phyloP scores from a whole-genome alignment of 306 rosid genomes.

The Vigna trinervia region DNA sequence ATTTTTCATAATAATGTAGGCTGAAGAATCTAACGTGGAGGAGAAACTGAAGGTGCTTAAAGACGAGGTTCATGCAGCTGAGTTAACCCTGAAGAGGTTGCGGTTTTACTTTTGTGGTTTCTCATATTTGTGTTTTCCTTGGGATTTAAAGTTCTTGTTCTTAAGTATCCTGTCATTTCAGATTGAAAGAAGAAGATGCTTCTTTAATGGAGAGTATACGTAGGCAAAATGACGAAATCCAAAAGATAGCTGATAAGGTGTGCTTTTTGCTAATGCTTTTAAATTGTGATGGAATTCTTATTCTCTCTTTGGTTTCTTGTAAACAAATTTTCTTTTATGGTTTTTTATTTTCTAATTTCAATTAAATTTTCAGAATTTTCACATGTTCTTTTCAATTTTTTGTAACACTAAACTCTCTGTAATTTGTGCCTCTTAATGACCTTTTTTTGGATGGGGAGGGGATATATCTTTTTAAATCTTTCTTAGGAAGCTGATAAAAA shows the following conservation, averaged over 20 bases:
- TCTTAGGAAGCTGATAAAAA: not conserved
- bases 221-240: slow-evolving; percentile 49
- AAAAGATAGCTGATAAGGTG: slow-evolving; percentile 61
- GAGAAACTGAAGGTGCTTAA: slow-evolving; percentile 68
- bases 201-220: slow-evolving; percentile 45
- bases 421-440: not conserved
- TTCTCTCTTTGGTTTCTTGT: not conserved
- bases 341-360: not conserved
- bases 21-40: slow-evolving; percentile 72
- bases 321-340: not conserved
- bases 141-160: slow-evolving; percentile 44
- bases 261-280: slow-evolving; percentile 25
- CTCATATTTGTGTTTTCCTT: slow-evolving; percentile 40
- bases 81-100: slow-evolving; percentile 60
- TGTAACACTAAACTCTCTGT: not conserved
- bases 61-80: slow-evolving; percentile 59
- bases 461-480: not conserved
- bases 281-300: not conserved
- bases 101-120: slow-evolving; percentile 27
- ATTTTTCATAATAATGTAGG: slow-evolving; percentile 59
- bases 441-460: not conserved
- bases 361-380: slow-evolving; percentile 6
- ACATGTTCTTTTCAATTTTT: not conserved
- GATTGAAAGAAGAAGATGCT: slow-evolving; percentile 73
- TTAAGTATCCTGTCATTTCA: slow-evolving; percentile 47